Percentiles rank a stretch among this genome's conserved stretches.
These are phyloP conservation scores for Chlorella sp. DNA, from an alignment of 139 green algal genomes.

Conservation along the genomic window DNA sequence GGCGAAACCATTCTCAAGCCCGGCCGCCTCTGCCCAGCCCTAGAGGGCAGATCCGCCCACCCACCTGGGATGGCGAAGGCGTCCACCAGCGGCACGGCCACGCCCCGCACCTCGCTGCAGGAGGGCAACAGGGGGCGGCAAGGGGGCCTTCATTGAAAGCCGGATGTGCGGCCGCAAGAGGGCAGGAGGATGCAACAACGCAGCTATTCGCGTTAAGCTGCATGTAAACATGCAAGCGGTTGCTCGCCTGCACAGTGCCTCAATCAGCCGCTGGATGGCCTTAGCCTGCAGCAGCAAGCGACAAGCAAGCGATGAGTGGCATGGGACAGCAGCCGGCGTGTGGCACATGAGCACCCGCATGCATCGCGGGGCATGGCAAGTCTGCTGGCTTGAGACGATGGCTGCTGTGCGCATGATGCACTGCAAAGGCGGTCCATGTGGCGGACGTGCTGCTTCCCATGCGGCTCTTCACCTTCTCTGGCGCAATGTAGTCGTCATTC, in stretches of 20 bases:
- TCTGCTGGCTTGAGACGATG: background rate
- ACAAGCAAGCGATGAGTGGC: background rate
- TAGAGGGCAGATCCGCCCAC: no score
- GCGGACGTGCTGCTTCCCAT: no score
- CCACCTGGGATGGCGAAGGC: constrained; percentile 73
- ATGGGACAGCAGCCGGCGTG: background rate
- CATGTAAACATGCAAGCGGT: no score
- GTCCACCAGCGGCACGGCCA: constrained; percentile 74
- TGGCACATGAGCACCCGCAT: background rate
- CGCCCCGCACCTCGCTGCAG: constrained; percentile 55
- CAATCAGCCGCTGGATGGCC: constrained; percentile 78
- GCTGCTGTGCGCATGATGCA: background rate
- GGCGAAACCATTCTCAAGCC: no score
- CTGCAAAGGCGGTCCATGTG: background rate
- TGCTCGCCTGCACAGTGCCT: constrained; percentile 57
- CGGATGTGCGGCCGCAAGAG: no score
- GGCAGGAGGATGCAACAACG: no score
- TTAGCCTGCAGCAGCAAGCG: constrained; percentile 61
- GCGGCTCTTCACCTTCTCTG: constrained; percentile 63
- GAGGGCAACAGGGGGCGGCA: no score
- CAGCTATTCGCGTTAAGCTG: no score
- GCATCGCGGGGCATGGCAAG: background rate
- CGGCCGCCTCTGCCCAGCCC: no score
- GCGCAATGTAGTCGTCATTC: constrained; percentile 87
- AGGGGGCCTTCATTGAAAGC: no score